Conservation (phyloP, 2,329 filamentous ascomycete genomes). For the Mycogone perniciosa region DNA sequence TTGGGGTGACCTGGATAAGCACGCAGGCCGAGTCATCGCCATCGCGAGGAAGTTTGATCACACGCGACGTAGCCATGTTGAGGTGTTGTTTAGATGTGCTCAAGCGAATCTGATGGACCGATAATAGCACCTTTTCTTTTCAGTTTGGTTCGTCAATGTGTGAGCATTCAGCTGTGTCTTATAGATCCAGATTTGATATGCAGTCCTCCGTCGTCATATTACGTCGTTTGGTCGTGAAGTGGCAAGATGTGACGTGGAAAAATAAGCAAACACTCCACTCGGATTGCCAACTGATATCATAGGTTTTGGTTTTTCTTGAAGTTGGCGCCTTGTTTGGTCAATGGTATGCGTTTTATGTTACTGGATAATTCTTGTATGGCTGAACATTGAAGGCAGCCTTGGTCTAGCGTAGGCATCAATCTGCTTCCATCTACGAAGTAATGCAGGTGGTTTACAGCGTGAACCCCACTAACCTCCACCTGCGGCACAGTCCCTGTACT, state of each 20-base stretch:
- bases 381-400: too few species aligned
- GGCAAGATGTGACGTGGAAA: not conserved
- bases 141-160: not conserved
- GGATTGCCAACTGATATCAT: too few species aligned
- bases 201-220: not conserved
- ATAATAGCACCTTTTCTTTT: not conserved
- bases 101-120: too few species aligned
- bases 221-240: not conserved
- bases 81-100: slow-evolving; percentile 1
- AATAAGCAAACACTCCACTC: not conserved
- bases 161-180: not conserved
- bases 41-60: slow-evolving; percentile 55
- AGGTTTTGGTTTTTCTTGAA: too few species aligned
- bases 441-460: too few species aligned
- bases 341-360: too few species aligned
- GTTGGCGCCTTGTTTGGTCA: too few species aligned
- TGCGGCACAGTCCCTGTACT: too few species aligned
- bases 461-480: too few species aligned
- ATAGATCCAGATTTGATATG: not conserved
- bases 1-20: slow-evolving; percentile 52
- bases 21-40: slow-evolving; percentile 48
- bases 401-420: too few species aligned
- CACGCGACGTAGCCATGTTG: slow-evolving; percentile 23
- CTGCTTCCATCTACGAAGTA: too few species aligned
- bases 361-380: too few species aligned